Evolutionary conservation across 352 stramenopile species (phyloP).

Genomic region (Phytophthora pinifolia): DNA sequence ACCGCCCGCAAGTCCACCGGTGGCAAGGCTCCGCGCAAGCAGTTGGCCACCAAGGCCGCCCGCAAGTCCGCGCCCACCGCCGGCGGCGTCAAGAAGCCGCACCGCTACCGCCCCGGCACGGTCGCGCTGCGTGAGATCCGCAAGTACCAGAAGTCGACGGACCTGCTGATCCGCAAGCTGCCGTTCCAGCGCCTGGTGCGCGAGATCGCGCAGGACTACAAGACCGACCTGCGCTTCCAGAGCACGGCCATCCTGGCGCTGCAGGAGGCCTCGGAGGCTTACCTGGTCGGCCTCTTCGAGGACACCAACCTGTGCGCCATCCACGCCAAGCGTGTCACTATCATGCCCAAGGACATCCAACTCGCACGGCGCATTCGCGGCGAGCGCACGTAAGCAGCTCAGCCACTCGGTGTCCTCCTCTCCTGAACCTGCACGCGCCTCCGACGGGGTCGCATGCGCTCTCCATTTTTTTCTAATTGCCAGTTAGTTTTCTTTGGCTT

Average conservation of each 20-base stretch:
- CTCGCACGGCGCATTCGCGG: slow-evolving; percentile 92
- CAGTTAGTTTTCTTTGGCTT: slow-evolving; percentile 32
- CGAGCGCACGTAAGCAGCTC: slow-evolving; percentile 70
- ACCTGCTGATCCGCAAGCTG: slow-evolving; percentile 95
- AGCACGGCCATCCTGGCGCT: slow-evolving; percentile 91
- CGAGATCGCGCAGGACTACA: slow-evolving; percentile 97
- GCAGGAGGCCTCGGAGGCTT: slow-evolving; percentile 92
- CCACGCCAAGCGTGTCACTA: slow-evolving; percentile 95
- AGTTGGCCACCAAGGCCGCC: slow-evolving; percentile 92
- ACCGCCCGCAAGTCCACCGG: slow-evolving; percentile 96
- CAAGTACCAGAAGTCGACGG: slow-evolving; percentile 95
- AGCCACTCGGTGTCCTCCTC: slow-evolving; percentile 3
- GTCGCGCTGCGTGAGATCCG: slow-evolving; percentile 95
- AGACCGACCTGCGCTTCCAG: slow-evolving; percentile 96
- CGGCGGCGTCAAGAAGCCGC: slow-evolving; percentile 91
- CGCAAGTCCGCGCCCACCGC: slow-evolving; percentile 92
- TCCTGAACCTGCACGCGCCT: not conserved
- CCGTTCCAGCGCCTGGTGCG: slow-evolving; percentile 96
- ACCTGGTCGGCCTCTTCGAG: slow-evolving; percentile 95
- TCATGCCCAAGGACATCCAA: slow-evolving; percentile 98
- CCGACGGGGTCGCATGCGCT: not conserved
- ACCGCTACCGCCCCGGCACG: slow-evolving; percentile 81
- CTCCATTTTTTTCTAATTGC: slow-evolving; percentile 32
- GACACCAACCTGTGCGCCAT: slow-evolving; percentile 96
- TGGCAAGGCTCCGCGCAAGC: slow-evolving; percentile 94